These are phyloP conservation scores for Cyclotella distinguenda DNA, from an alignment of 108 stramenopile genomes.

Conservation along the genomic window DNA sequence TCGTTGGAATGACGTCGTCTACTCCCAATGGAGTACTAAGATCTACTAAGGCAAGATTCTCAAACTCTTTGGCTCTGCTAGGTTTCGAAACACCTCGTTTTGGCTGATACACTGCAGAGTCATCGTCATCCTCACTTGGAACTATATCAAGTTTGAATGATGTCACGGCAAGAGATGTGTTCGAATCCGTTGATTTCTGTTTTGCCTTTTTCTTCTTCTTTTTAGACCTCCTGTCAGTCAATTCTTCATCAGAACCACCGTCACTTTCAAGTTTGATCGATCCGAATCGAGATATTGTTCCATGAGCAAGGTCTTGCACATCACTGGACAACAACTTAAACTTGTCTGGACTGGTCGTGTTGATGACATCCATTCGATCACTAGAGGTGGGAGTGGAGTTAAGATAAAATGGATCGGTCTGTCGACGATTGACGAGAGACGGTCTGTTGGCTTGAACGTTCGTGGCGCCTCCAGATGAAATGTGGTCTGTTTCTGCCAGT, in stretches of 20 bases:
- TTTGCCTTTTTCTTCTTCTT: conserved; percentile 77
- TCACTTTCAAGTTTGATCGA: conserved; percentile 68
- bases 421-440: conserved; percentile 23
- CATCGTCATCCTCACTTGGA: conserved; percentile 74
- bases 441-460: conserved; percentile 8
- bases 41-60: conserved; percentile 77
- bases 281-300: conserved; percentile 53
- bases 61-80: conserved; percentile 50
- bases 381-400: conserved; percentile 25
- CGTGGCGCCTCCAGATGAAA: conserved; percentile 6
- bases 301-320: conserved; percentile 6
- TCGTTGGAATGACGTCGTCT: conserved; percentile 82
- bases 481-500: conserved; percentile 10
- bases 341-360: conserved; percentile 8
- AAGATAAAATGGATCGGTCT: conserved; percentile 77
- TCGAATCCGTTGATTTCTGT: conserved; percentile 10
- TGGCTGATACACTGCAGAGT: conserved; percentile 40
- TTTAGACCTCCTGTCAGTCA: conserved; percentile 35
- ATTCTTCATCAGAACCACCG: conserved; percentile 53
- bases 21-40: conserved; percentile 79
- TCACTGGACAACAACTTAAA: conserved; percentile 4
- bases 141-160: conserved; percentile 41
- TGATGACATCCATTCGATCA: conserved; percentile 12
- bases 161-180: background rate
- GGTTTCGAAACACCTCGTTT: conserved; percentile 17